These are phyloP conservation scores for Candida awuae DNA, from an alignment of 805 yeast genomes.

Conservation along the genomic window DNA sequence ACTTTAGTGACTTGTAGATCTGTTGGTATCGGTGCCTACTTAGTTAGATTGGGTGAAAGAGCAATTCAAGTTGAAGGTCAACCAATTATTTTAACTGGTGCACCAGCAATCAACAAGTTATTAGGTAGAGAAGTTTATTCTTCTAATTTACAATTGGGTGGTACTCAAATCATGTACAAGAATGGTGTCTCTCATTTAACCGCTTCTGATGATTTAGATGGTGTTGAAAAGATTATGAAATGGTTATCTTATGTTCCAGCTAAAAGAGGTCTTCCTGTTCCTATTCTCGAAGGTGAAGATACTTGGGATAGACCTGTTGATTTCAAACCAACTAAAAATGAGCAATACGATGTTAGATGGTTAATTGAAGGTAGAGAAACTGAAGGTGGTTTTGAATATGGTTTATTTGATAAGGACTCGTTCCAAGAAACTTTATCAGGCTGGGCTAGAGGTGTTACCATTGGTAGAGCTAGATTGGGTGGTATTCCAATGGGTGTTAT, in stretches of 20 bases:
- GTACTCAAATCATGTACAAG: conserved; percentile 96
- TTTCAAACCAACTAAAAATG: conserved; percentile 62
- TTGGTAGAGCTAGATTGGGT: conserved; percentile 97
- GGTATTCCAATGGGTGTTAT: conserved; percentile 99
- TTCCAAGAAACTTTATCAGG: conserved; percentile 96
- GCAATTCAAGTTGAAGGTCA: conserved; percentile 98
- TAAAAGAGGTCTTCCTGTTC: conserved; percentile 81
- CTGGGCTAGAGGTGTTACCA: conserved; percentile 98
- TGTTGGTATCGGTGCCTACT: conserved; percentile 99
- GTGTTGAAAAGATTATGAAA: conserved; percentile 87
- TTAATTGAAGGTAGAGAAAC: conserved; percentile 76
- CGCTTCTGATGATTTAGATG: conserved; percentile 94
- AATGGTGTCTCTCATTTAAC: conserved; percentile 98
- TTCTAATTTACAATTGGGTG: conserved; percentile 96
- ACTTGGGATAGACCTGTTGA: conserved; percentile 92
- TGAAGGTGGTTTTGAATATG: conserved; percentile 72
- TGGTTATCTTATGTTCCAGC: conserved; percentile 97
- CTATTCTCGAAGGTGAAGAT: conserved; percentile 74
- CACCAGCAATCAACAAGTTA: conserved; percentile 95
- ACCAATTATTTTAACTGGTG: conserved; percentile 97
- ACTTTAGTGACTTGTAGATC: conserved; percentile 99
- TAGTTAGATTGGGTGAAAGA: conserved; percentile 97
- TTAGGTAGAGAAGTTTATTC: conserved; percentile 96
- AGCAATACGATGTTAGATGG: conserved; percentile 88
- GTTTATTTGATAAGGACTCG: conserved; percentile 86